phyloP scores from a whole-genome alignment of 352 stramenopile genomes.

The Globisporangium megalacanthum region DNA sequence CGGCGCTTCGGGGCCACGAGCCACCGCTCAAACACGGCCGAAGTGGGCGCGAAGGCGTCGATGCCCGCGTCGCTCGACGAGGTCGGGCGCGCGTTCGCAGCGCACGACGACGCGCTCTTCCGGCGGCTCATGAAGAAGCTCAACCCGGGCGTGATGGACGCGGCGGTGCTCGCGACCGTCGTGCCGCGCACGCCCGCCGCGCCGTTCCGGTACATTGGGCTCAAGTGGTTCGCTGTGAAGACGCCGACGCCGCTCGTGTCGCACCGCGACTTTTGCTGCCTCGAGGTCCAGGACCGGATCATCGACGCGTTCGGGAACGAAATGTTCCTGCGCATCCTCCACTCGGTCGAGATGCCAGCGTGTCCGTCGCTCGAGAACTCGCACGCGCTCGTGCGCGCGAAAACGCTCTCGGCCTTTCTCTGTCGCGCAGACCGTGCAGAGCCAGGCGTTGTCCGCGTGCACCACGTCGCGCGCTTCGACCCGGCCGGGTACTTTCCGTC shows the following conservation, averaged over 20 bases:
- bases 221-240: constrained; percentile 87
- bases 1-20: constrained; percentile 62
- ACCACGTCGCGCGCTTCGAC: constrained; percentile 77
- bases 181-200: constrained; percentile 63
- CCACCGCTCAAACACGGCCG: constrained; percentile 77
- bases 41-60: constrained; percentile 68
- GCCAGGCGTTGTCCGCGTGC: constrained; percentile 58
- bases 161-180: constrained; percentile 71
- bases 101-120: constrained; percentile 77
- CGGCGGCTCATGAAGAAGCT: constrained; percentile 77
- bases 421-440: constrained; percentile 73
- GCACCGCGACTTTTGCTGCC: constrained; percentile 80
- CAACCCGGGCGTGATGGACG: constrained; percentile 66
- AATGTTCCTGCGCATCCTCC: constrained; percentile 79
- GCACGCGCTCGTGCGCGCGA: constrained; percentile 79
- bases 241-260: constrained; percentile 76
- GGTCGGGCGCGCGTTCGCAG: constrained; percentile 66
- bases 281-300: constrained; percentile 85
- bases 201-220: constrained; percentile 80
- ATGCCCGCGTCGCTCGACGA: constrained; percentile 69
- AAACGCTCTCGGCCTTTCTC: constrained; percentile 73
- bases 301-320: constrained; percentile 77
- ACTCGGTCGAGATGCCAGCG: constrained; percentile 76
- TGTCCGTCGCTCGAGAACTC: constrained; percentile 83
- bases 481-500: constrained; percentile 72